phyloP scores from a whole-genome alignment of 2,329 filamentous ascomycete species.

The Helotiales sp. region DNA sequence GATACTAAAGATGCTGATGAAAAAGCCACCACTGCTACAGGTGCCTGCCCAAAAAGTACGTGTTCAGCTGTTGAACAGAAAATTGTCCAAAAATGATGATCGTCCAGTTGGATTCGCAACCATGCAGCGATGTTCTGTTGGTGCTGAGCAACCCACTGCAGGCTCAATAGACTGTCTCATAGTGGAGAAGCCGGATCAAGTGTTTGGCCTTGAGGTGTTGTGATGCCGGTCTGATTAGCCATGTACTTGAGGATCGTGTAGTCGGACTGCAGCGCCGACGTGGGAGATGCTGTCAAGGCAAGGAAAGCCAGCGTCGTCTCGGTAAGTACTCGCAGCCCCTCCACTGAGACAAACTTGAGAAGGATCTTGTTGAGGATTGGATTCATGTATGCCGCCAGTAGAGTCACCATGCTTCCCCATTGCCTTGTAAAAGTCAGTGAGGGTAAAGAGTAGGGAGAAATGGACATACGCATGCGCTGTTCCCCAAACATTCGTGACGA shows the following conservation, averaged over 20 bases:
- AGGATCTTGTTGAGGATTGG: conserved; percentile 63
- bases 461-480: conserved; percentile 96
- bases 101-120: too few species aligned
- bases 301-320: conserved; percentile 79
- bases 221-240: conserved; percentile 31
- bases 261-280: conserved; percentile 76
- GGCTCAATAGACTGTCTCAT: conserved; percentile 25
- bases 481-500: conserved; percentile 95
- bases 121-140: conserved; percentile 11
- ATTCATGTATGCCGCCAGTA: conserved; percentile 79
- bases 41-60: conserved; percentile 34
- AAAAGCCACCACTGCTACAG: conserved; percentile 29
- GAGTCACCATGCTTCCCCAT: conserved; percentile 95
- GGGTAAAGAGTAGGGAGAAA: neutral
- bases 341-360: conserved; percentile 58
- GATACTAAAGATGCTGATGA: conserved; percentile 34
- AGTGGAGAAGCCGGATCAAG: conserved; percentile 32
- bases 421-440: conserved; percentile 65
- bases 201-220: conserved; percentile 18
- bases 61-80: conserved; percentile 27
- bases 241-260: conserved; percentile 68
- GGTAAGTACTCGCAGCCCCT: conserved; percentile 65
- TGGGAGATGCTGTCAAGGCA: conserved; percentile 69
- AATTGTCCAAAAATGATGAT: neutral
- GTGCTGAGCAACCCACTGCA: conserved; percentile 13